Evolutionary conservation across 2,329 filamentous ascomycete genomes (phyloP), one percentile per base, ranked within the genome.

Genomic region (Hortaea werneckii): DNA sequence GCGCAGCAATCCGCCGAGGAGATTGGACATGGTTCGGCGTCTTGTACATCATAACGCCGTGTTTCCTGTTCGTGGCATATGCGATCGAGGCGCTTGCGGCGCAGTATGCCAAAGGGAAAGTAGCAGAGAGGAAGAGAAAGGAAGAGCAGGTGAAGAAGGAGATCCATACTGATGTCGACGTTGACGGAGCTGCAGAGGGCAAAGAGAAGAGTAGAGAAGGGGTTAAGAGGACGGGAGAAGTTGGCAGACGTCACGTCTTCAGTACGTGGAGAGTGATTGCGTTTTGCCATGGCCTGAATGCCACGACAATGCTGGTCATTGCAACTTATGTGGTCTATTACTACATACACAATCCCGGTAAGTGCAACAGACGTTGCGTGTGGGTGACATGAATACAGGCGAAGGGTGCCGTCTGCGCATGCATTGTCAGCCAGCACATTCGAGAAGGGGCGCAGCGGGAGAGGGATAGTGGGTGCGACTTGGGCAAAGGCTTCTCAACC

Each of bases 241-340:
- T 10, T 7, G 40, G 28, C 26, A 44, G 35, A 45, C 43, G 50
- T 20, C 40, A 50, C 4, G 58, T 60, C 44, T 58, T 58, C 4
- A 35, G 32, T 35, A 85, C 82, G 5, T 98, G 92, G 92, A 75
- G 78, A 46, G 71, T 84, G 46, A 83, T 94, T 46, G 86, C 88
- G 37, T 79, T 84, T 63, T 50, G 45, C 26, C 92, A 98, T 65
- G 80, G 80, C 29, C 57, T 90, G 62, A 96, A 96, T 66, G 83
- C 90, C 28, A 84, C 86, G 0, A 69, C 88, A 20, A 89, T 87
- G 49, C 77, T 96, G 13, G 75, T 79, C 37, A 78, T 94, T 53
- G 87, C 89, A 6, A 92, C 86, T 41, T 80, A 81, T 51, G 80
- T 88, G 12, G 89, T 98, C 12, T 98, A 95, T 71, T 90, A 83